Evolutionary conservation across 805 yeast genomes (phyloP).

Genomic region (Blastobotrys peoriensis): DNA sequence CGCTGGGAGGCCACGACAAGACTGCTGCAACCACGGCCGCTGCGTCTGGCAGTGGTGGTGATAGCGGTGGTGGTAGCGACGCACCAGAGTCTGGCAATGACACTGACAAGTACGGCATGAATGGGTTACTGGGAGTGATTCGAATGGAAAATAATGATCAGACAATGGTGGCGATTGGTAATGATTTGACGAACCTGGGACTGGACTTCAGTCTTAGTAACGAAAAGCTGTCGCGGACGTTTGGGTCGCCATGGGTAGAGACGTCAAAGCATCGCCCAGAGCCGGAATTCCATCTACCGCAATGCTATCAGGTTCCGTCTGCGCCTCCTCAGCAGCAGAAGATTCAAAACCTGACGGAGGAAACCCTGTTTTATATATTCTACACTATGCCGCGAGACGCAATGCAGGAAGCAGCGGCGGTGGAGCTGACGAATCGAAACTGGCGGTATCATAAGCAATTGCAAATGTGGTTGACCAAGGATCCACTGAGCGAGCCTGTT

Average conservation of each 20-base stretch:
- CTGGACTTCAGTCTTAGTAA: conserved; percentile 44
- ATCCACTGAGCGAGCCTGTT: conserved; percentile 81
- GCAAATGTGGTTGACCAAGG: conserved; percentile 95
- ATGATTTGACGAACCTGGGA: conserved; percentile 64
- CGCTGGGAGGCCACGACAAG: conserved; percentile 14
- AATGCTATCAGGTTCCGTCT: conserved; percentile 40
- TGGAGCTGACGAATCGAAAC: conserved; percentile 83
- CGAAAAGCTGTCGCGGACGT: conserved; percentile 49
- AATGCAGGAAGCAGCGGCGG: conserved; percentile 87
- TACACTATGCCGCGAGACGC: conserved; percentile 91
- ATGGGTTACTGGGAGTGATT: conserved; percentile 55
- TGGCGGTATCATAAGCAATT: conserved; percentile 97
- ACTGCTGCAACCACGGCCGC: conserved; percentile 4
- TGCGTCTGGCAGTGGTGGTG: conserved; percentile 5
- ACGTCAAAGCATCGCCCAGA: conserved; percentile 86
- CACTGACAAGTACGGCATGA: conserved; percentile 60
- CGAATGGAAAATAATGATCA: conserved; percentile 59
- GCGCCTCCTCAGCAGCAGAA: conserved; percentile 41
- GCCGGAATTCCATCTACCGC: conserved; percentile 69
- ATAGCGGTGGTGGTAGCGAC: not conserved
- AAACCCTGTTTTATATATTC: conserved; percentile 86
- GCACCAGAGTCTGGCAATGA: conserved; percentile 28
- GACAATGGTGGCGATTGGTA: conserved; percentile 65
- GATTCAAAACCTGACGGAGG: conserved; percentile 63
- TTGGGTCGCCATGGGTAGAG: conserved; percentile 94